Base-by-base conservation (phyloP, 495 filamentous ascomycete genomes). In the Bathelium albidoporum region DNA sequence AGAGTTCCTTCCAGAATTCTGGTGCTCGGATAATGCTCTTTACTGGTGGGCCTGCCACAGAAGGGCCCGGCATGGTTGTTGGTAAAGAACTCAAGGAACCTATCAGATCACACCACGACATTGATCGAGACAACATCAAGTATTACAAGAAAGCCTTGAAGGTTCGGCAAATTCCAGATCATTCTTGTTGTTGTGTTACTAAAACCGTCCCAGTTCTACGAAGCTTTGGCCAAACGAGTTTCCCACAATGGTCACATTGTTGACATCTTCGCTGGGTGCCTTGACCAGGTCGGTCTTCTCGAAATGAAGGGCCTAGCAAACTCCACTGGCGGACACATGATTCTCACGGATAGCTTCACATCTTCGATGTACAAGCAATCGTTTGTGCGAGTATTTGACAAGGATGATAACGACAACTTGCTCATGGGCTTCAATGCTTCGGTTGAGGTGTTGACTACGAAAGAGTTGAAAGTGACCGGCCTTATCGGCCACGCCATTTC, bases 331-430 rank as follows among this genome's bases (percentile, higher is more conserved):
- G 95, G 95, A 53, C 91, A 99, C 73, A 97, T 97, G 88, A 94
- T 99, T 63, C 80, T 97, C 60, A 99, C 95, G 2, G 95, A 99
- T 71, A 96, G 91, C 76, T 99, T 99, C 74, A 99, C 95, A 2
- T 94, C 95, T 4, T 97, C 95, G 58, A 97, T 97, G 84, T 99
- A 97, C 82, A 97, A 96, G 80, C 95, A 99, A 73, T 97, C 92
- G 10, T 99, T 99, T 71, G 86, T 96, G 63, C 87, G 95, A 31
- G 86, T 99, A 31, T 99, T 99, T 71, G 94, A 99, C 73, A 96
- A 95, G 76, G 95, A 99, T 72, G 90, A 77, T 2, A 86, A 93
- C 64, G 95, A 97, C 66, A 95, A 96, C 72, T 81, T 99, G 14
- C 74, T 97, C 22, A 97, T 99, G 95, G 95, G 91, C 34, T 99